Percentiles rank a stretch among this genome's conserved stretches.
phyloP scores from a whole-genome alignment of 129 eudicot species.

The Chrysanthemum lavandulifolium region DNA sequence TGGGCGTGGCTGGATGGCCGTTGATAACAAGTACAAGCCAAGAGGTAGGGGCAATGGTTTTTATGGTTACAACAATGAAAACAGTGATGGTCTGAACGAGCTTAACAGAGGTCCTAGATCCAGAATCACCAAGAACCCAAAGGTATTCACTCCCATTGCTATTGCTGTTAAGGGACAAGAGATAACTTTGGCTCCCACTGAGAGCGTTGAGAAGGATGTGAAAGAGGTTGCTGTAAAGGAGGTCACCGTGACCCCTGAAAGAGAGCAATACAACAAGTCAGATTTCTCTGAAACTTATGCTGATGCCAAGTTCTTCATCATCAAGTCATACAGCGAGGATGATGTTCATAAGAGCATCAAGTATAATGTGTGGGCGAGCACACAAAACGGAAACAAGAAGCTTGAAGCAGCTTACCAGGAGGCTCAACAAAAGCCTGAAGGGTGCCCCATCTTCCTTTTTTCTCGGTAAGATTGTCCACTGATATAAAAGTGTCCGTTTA shows the following conservation, averaged over 20 bases:
- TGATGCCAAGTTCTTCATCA: slow-evolving; percentile 65
- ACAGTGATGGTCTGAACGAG: slow-evolving; percentile 66
- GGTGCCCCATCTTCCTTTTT: slow-evolving; percentile 71
- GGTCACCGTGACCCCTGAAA: slow-evolving; percentile 34
- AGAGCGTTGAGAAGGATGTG: slow-evolving; percentile 24
- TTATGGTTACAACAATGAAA: slow-evolving; percentile 51
- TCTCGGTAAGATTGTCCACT: slow-evolving; percentile 46
- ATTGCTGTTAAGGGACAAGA: slow-evolving; percentile 66
- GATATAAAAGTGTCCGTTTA: neutral
- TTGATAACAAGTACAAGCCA: slow-evolving; percentile 57
- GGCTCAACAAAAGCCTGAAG: slow-evolving; percentile 60
- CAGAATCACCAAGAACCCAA: slow-evolving; percentile 43
- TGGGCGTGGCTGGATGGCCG: slow-evolving; percentile 60
- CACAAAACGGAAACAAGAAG: slow-evolving; percentile 83
- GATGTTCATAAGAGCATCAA: slow-evolving; percentile 90
- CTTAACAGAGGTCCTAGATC: slow-evolving; percentile 69
- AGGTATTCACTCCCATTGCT: slow-evolving; percentile 38
- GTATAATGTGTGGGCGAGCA: slow-evolving; percentile 82
- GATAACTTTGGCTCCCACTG: slow-evolving; percentile 26
- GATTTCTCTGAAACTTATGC: slow-evolving; percentile 57
- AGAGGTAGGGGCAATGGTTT: slow-evolving; percentile 58
- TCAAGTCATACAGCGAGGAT: slow-evolving; percentile 84
- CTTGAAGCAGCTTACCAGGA: slow-evolving; percentile 77
- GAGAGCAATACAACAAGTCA: slow-evolving; percentile 59
- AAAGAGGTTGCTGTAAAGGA: slow-evolving; percentile 23